Evolutionary conservation across 164 flowering plant genomes (phyloP), one percentile per base, ranked within the genome.

Genomic region (Umbilicus rupestris): DNA sequence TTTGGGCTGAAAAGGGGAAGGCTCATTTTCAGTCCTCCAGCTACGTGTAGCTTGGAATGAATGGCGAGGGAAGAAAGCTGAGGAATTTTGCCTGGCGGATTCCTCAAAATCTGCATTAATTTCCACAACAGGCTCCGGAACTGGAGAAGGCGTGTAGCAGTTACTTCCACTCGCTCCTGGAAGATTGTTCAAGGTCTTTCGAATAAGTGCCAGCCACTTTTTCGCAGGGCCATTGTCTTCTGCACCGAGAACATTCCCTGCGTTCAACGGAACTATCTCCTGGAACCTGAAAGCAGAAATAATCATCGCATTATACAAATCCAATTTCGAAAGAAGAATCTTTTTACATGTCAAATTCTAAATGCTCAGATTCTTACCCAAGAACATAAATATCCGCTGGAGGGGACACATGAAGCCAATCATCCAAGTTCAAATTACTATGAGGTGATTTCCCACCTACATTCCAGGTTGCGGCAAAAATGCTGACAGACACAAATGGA

Each of bases 381-480:
- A 95, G 92, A 79, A 95, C 98, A 79, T 95, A 95, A 63, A 95
- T 86, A 71, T 95, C 99, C n/a, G 97, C 98, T 59, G 99, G 94
- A 74, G 97, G 96, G 49, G 97, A 90, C 17, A 92, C 74, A 68
- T 88, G 97, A 63, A 95, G 97, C 99, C 99, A 95, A 71, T 92
- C 99, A 74, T 92, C 96, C 57, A 95, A 85, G 75, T 73, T 90
- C 70, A 95, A 75, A 76, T 81, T 67, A 76, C 81, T 83, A 39
- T 97, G 89, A 62, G 99, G 99, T 39, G 99, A 86, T 77, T 90
- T 92, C 68, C 98, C 99, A 58, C 92, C 99, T 35, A 95, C 99
- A 83, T 95, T 95, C 99, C 99, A 95, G 58, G 99, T 95, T 52
- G 99, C 97, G 64, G 83, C 91, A 79, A 90, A 95, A 49, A 95